Percentiles rank a stretch among this genome's conserved stretches.
Evolutionary conservation across 164 flowering plant genomes (phyloP).

Genomic region (Warburgia ugandensis): DNA sequence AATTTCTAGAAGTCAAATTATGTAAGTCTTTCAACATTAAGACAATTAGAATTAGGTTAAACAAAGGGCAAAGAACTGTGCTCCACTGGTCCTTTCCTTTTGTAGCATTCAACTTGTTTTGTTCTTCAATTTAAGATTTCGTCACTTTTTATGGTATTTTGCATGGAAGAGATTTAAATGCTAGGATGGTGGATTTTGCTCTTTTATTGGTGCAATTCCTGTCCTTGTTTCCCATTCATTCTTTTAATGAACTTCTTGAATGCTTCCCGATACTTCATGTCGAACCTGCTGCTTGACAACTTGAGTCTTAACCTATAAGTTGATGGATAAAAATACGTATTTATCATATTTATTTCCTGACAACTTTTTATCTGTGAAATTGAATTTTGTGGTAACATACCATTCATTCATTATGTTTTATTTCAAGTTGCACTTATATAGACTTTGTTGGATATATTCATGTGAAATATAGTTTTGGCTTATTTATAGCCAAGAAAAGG

Average conservation of each 20-base stretch:
- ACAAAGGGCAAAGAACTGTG: too few relatives aligned
- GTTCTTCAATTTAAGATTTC: too few relatives aligned
- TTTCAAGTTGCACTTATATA: conserved; percentile 78
- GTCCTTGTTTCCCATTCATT: background rate
- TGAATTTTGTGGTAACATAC: background rate
- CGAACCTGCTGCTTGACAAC: background rate
- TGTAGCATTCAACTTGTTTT: too few relatives aligned
- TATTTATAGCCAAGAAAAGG: conserved; percentile 65
- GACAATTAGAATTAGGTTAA: too few relatives aligned
- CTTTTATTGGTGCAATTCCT: background rate
- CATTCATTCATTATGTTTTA: background rate
- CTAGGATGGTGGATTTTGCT: too few relatives aligned
- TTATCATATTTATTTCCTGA: background rate
- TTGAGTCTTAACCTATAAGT: background rate
- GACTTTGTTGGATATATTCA: conserved; percentile 69
- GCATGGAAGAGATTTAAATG: too few relatives aligned
- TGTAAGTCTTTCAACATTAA: too few relatives aligned
- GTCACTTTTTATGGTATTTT: too few relatives aligned
- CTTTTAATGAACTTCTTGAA: background rate
- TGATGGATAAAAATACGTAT: background rate
- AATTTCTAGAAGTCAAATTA: too few relatives aligned
- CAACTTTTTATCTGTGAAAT: too few relatives aligned
- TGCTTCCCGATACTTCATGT: background rate
- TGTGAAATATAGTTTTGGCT: conserved; percentile 54
- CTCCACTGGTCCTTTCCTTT: too few relatives aligned